These are phyloP conservation scores for Ustilaginoidea virens DNA, from an alignment of 2,329 filamentous ascomycete genomes.

Conservation along the genomic window DNA sequence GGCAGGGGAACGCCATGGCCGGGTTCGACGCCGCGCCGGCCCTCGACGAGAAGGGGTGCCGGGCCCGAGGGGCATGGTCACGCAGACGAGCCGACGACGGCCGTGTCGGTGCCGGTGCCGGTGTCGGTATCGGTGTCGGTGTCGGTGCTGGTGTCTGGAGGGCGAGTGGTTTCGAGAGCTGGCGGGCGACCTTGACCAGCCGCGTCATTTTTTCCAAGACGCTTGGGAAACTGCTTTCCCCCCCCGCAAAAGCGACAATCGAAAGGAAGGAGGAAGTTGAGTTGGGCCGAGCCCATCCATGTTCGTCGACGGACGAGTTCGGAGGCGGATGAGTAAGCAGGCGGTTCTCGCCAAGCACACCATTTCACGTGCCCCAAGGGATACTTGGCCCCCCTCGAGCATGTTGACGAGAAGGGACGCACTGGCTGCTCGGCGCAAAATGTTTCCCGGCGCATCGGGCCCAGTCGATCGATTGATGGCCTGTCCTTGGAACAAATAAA, in stretches of 20 bases:
- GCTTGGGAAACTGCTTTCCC: no score
- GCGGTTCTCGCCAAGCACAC: no score
- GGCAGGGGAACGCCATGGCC: constrained; percentile 77
- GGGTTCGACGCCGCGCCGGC: constrained; percentile 51
- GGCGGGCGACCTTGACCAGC: no score
- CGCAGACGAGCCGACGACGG: not conserved
- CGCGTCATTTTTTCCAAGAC: no score
- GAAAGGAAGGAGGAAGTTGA: not conserved
- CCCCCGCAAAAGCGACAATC: no score
- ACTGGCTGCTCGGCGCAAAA: not conserved
- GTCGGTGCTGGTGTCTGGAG: no score
- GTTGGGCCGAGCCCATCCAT: not conserved
- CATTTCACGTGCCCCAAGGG: constrained; percentile 11
- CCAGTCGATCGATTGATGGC: no score
- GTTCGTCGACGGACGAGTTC: constrained; percentile 3
- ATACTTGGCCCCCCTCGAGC: not conserved
- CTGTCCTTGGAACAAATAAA: no score
- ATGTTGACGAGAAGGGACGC: not conserved
- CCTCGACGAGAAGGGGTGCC: constrained; percentile 7
- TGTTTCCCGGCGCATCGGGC: not conserved
- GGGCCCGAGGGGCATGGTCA: not conserved
- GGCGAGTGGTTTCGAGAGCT: no score
- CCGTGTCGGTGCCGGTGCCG: no score
- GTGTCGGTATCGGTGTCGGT: no score
- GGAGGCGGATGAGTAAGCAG: constrained; percentile 6